Evolutionary conservation across 352 stramenopile species (phyloP).

Genomic region (Globisporangium barbulae): DNA sequence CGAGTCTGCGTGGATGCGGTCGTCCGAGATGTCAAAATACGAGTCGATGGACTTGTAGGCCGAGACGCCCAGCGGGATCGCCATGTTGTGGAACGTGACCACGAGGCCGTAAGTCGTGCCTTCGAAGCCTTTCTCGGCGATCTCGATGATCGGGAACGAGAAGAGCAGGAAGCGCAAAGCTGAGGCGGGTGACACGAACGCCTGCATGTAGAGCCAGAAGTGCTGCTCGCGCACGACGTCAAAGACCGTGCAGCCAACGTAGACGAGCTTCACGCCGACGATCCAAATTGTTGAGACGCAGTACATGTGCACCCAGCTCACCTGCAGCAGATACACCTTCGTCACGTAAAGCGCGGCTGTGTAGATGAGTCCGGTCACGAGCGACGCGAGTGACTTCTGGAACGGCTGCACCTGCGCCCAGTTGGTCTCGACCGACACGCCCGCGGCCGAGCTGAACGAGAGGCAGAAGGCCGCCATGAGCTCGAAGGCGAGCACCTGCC

Average conservation of each 20-base stretch:
- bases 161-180: slow-evolving; percentile 54
- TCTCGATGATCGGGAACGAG: slow-evolving; percentile 41
- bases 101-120: slow-evolving; percentile 31
- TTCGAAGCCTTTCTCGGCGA: slow-evolving; percentile 38
- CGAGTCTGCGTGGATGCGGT: slow-evolving; percentile 49
- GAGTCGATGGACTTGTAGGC: slow-evolving; percentile 63
- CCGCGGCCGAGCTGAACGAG: slow-evolving; percentile 45
- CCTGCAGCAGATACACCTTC: slow-evolving; percentile 50
- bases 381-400: slow-evolving; percentile 37
- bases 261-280: slow-evolving; percentile 47
- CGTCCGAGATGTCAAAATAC: slow-evolving; percentile 46
- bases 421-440: slow-evolving; percentile 45
- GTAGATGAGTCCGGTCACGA: slow-evolving; percentile 59
- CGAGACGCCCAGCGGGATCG: slow-evolving; percentile 42
- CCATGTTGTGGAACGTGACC: slow-evolving; percentile 39
- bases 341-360: slow-evolving; percentile 52
- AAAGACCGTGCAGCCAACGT: slow-evolving; percentile 45
- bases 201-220: slow-evolving; percentile 60
- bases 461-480: slow-evolving; percentile 56
- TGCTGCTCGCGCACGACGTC: slow-evolving; percentile 58
- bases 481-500: slow-evolving; percentile 71
- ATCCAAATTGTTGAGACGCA: slow-evolving; percentile 51
- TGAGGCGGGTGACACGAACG: slow-evolving; percentile 52
- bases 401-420: slow-evolving; percentile 55
- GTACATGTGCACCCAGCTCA: slow-evolving; percentile 50